Conservation (phyloP, 805 yeast species). For the Sugiyamaella qingdaonensis region DNA sequence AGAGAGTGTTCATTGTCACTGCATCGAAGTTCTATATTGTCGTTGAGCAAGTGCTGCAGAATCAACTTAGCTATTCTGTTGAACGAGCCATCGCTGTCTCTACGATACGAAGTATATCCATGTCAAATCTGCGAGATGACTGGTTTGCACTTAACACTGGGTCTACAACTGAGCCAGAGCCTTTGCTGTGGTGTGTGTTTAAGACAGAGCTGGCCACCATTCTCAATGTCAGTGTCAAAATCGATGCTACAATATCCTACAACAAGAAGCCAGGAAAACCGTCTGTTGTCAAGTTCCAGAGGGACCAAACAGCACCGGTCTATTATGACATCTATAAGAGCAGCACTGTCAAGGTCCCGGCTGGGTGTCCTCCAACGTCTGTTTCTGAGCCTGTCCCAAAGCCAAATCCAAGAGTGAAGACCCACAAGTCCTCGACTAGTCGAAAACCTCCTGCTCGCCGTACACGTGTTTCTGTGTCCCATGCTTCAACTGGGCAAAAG, state of each 20-base stretch:
- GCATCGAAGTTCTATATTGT: constrained; percentile 58
- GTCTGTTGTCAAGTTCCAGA: constrained; percentile 66
- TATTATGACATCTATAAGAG: constrained; percentile 80
- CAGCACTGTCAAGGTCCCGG: constrained; percentile 73
- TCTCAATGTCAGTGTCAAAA: constrained; percentile 55
- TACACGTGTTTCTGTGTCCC: constrained; percentile 3
- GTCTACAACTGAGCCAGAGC: constrained; percentile 62
- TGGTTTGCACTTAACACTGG: constrained; percentile 76
- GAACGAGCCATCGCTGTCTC: constrained; percentile 63
- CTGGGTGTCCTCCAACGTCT: constrained; percentile 72
- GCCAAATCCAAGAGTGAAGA: constrained; percentile 23
- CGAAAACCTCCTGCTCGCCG: constrained; percentile 21
- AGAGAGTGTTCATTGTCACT: constrained; percentile 70
- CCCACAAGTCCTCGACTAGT: constrained; percentile 6
- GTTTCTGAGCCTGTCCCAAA: constrained; percentile 73
- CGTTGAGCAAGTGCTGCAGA: constrained; percentile 66
- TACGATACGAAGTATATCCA: constrained; percentile 55
- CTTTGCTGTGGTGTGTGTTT: constrained; percentile 72
- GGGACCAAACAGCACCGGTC: constrained; percentile 59
- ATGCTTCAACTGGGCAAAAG: not conserved
- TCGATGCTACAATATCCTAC: constrained; percentile 72
- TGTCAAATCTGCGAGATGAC: constrained; percentile 81
- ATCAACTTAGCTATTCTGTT: constrained; percentile 51
- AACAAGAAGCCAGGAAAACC: constrained; percentile 84
- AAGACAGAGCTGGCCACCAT: constrained; percentile 86